These are phyloP conservation scores for Ceratocystis cubensis DNA, from an alignment of 2,329 filamentous ascomycete species.

Conservation along the genomic window DNA sequence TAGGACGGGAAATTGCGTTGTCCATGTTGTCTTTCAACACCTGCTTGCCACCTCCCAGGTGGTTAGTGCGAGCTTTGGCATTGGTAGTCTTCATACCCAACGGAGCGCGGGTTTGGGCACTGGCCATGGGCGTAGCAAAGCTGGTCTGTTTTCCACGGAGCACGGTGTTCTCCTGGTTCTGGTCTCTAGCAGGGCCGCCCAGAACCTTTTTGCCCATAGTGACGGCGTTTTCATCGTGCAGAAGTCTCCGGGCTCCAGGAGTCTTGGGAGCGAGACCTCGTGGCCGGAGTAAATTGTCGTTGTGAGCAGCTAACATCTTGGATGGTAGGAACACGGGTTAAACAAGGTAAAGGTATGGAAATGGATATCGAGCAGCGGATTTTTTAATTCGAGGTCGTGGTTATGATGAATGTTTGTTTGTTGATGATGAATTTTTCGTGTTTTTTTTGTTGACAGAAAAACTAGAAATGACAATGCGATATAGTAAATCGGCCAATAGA, in stretches of 20 bases:
- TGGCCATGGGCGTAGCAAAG: constrained; percentile 23
- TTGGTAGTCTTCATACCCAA: constrained; percentile 95
- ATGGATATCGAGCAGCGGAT: not conserved
- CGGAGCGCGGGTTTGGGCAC: constrained; percentile 55
- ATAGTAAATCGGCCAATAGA: not conserved
- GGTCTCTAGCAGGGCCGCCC: constrained; percentile 13
- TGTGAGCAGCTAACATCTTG: constrained; percentile 60
- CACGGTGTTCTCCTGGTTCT: constrained; percentile 18
- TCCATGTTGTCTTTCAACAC: constrained; percentile 49
- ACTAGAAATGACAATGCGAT: not conserved
- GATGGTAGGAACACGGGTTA: not conserved
- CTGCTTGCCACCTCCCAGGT: constrained; percentile 48
- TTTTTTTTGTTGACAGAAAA: constrained; percentile 1
- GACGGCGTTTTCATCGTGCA: constrained; percentile 71
- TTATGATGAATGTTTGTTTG: not conserved
- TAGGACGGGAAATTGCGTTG: constrained; percentile 36
- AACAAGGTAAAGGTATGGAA: not conserved
- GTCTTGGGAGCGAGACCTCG: constrained; percentile 53
- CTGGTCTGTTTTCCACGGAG: constrained; percentile 15
- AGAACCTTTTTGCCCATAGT: constrained; percentile 19
- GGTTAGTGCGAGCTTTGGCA: constrained; percentile 57
- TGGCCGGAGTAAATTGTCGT: constrained; percentile 57
- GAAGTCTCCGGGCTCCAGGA: constrained; percentile 56
- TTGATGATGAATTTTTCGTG: not conserved
- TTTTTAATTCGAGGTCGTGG: not conserved